These are phyloP conservation scores for Metschnikowia gelsemii DNA, from an alignment of 805 yeast species.

Conservation along the genomic window DNA sequence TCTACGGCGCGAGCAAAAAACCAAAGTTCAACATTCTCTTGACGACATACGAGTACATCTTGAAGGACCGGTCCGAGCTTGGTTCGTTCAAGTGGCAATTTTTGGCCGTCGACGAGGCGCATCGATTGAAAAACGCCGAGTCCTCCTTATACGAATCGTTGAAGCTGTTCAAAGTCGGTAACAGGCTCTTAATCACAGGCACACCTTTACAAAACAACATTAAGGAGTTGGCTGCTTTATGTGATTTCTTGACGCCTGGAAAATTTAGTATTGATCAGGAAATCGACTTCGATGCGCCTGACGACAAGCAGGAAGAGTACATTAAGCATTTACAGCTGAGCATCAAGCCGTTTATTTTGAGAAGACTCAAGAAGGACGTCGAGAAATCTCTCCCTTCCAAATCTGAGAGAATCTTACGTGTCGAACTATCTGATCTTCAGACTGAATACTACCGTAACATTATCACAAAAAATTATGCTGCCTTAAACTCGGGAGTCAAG, in stretches of 20 bases:
- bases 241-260: constrained; percentile 96
- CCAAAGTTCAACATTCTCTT: constrained; percentile 88
- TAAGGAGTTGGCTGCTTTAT: constrained; percentile 91
- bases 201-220: constrained; percentile 96
- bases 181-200: constrained; percentile 91
- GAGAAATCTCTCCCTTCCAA: constrained; percentile 96
- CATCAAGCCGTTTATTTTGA: constrained; percentile 86
- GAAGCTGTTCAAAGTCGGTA: constrained; percentile 74
- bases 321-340: constrained; percentile 81
- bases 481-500: constrained; percentile 79
- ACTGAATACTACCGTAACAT: constrained; percentile 94
- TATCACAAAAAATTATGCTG: constrained; percentile 86
- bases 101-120: constrained; percentile 98
- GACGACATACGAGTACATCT: constrained; percentile 94
- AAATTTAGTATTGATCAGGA: constrained; percentile 86
- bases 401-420: constrained; percentile 91
- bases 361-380: constrained; percentile 95
- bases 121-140: constrained; percentile 90
- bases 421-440: constrained; percentile 91
- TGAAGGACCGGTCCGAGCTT: constrained; percentile 80
- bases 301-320: constrained; percentile 81
- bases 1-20: constrained; percentile 61
- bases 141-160: constrained; percentile 89
- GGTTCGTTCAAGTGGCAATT: constrained; percentile 92
- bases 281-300: constrained; percentile 89